A percentile compares a stretch with the other conserved stretches of the same genome.
These are phyloP conservation scores for Chrysanthemum makinoi DNA, from an alignment of 129 eudicot genomes.

Conservation along the genomic window DNA sequence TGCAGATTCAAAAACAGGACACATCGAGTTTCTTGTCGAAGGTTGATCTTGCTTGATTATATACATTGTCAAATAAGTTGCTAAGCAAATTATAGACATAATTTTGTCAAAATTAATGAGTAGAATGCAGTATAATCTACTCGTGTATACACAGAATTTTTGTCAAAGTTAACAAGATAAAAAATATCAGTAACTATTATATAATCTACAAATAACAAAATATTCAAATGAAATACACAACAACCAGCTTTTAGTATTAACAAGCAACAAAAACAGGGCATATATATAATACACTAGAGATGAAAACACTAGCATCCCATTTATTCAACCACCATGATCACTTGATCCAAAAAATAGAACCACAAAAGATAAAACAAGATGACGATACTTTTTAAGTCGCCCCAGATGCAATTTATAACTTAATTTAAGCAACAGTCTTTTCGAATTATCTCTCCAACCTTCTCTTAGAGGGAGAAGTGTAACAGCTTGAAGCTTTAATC, in stretches of 20 bases:
- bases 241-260: slow-evolving; percentile 23
- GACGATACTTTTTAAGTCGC: slow-evolving; percentile 14
- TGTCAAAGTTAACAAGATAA: neutral
- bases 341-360: too few species aligned
- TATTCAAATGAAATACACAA: slow-evolving; percentile 22
- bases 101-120: neutral
- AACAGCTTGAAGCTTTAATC: slow-evolving; percentile 42
- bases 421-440: slow-evolving; percentile 29
- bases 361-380: slow-evolving; percentile 5
- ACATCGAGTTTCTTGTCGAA: too few species aligned
- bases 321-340: slow-evolving; percentile 21
- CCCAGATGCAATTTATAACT: slow-evolving; percentile 6
- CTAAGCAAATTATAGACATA: neutral
- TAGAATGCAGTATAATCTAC: neutral
- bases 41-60: too few species aligned
- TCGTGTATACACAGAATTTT: neutral
- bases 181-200: neutral
- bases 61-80: too few species aligned
- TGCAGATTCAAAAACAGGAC: neutral
- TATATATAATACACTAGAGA: slow-evolving; percentile 19
- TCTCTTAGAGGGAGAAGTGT: slow-evolving; percentile 45
- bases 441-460: slow-evolving; percentile 54
- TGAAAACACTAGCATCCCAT: slow-evolving; percentile 25
- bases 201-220: slow-evolving; percentile 19
- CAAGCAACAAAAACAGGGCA: slow-evolving; percentile 13